A percentile compares a stretch with the other conserved stretches of the same genome.
These are phyloP conservation scores for Flaveria robusta DNA, from an alignment of 129 eudicot genomes.

Conservation along the genomic window DNA sequence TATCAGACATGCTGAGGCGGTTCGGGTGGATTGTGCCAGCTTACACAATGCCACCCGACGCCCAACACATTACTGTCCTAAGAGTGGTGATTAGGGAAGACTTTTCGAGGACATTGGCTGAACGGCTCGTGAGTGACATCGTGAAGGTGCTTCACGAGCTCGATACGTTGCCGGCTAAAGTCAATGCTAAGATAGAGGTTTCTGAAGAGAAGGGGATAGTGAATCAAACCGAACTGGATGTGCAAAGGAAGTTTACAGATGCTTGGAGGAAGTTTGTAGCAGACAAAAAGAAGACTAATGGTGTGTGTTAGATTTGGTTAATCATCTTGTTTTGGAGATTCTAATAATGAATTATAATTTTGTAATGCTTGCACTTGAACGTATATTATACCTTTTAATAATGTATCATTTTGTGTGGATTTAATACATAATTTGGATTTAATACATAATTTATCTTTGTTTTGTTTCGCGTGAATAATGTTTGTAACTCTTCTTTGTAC, in stretches of 20 bases:
- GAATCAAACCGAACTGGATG: conserved; percentile 45
- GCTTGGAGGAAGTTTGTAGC: conserved; percentile 84
- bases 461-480: neutral
- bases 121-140: conserved; percentile 66
- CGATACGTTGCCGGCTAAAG: conserved; percentile 56
- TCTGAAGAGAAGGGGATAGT: conserved; percentile 27
- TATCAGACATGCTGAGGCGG: conserved; percentile 78
- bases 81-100: conserved; percentile 86
- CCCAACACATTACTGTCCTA: conserved; percentile 69
- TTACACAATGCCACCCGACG: conserved; percentile 88
- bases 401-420: neutral
- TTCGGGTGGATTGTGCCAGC: conserved; percentile 96
- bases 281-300: conserved; percentile 73
- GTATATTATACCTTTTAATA: neutral
- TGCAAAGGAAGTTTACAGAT: conserved; percentile 59
- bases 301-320: conserved; percentile 56
- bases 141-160: conserved; percentile 71
- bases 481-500: neutral
- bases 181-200: conserved; percentile 46
- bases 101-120: conserved; percentile 76
- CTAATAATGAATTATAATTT: conserved; percentile 16
- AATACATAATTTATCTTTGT: neutral
- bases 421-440: conserved; percentile 4
- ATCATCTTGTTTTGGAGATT: neutral
- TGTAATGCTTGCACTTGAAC: neutral